These are phyloP conservation scores for Gossypium davidsonii DNA, from an alignment of 441 rosid species.

Conservation along the genomic window DNA sequence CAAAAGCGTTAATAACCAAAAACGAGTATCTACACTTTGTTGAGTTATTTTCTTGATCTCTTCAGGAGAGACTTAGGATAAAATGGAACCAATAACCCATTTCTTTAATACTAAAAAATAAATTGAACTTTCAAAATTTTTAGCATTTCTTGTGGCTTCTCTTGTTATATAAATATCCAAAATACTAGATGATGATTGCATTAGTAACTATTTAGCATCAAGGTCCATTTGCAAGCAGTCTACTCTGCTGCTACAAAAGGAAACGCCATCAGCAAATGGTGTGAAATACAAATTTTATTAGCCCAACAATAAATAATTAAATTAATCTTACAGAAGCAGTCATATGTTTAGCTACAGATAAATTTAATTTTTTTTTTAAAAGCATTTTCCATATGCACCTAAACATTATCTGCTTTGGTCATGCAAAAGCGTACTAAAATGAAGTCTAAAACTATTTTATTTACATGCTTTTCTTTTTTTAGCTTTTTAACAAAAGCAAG, in stretches of 20 bases:
- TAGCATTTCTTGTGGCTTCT: not conserved
- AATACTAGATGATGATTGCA: not conserved
- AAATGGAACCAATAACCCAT: not conserved
- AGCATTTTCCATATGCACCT: not conserved
- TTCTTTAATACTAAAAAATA: not conserved
- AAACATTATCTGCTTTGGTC: not conserved
- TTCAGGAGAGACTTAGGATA: not conserved
- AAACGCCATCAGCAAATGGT: not conserved
- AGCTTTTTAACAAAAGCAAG: not conserved
- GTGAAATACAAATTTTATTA: not conserved
- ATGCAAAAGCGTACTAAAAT: not conserved
- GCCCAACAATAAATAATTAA: not conserved
- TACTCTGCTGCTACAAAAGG: not conserved
- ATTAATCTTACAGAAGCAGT: not conserved
- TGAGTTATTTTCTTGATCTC: not conserved
- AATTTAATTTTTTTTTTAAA: not conserved
- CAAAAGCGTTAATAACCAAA: too few species aligned
- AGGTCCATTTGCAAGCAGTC: not conserved
- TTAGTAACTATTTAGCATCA: not conserved
- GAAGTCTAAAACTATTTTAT: too few species aligned
- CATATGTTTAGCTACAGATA: not conserved
- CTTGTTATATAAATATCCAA: not conserved
- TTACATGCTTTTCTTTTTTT: too few species aligned
- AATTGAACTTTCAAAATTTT: not conserved
- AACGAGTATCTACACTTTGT: too few species aligned